Evolutionary conservation across 1,284 basidiomycete species (phyloP).

Genomic region (Athelia psychrophila): DNA sequence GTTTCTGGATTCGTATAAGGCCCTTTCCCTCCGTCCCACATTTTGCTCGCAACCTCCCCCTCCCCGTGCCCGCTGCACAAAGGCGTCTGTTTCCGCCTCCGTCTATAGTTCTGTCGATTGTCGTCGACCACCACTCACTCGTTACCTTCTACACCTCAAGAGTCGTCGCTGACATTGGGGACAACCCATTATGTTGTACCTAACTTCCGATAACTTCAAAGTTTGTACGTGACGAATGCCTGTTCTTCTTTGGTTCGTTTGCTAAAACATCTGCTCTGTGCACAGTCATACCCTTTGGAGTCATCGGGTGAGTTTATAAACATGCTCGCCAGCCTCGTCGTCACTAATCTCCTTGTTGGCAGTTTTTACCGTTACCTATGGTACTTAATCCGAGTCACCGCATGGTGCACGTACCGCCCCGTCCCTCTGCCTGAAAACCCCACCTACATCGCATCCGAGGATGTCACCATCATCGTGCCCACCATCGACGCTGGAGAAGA

Average conservation of each 20-base stretch:
- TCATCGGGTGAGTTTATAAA: slow-evolving; percentile 70
- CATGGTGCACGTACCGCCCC: slow-evolving; percentile 75
- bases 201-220: slow-evolving; percentile 78
- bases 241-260: slow-evolving; percentile 3
- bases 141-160: slow-evolving; percentile 2
- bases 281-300: slow-evolving; percentile 83
- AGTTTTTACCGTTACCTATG: slow-evolving; percentile 87
- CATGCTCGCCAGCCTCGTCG: slow-evolving; percentile 1
- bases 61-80: no score
- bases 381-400: slow-evolving; percentile 82
- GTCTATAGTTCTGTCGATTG: slow-evolving; percentile 5
- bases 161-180: background rate
- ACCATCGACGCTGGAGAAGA: slow-evolving; percentile 94
- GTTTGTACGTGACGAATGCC: slow-evolving; percentile 56
- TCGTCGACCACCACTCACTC: slow-evolving; percentile 11
- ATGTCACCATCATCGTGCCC: slow-evolving; percentile 93
- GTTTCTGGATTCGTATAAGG: no score
- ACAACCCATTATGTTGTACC: slow-evolving; percentile 51
- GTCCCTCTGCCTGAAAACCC: slow-evolving; percentile 86
- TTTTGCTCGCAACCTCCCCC: no score
- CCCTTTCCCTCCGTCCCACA: no score
- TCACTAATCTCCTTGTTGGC: slow-evolving; percentile 24
- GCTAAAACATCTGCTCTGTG: slow-evolving; percentile 6
- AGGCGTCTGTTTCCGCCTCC: no score
- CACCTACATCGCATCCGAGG: slow-evolving; percentile 84